Base-by-base conservation (phyloP, 192 early-diverging fungal genomes). In the Entomortierella parvispora region DNA sequence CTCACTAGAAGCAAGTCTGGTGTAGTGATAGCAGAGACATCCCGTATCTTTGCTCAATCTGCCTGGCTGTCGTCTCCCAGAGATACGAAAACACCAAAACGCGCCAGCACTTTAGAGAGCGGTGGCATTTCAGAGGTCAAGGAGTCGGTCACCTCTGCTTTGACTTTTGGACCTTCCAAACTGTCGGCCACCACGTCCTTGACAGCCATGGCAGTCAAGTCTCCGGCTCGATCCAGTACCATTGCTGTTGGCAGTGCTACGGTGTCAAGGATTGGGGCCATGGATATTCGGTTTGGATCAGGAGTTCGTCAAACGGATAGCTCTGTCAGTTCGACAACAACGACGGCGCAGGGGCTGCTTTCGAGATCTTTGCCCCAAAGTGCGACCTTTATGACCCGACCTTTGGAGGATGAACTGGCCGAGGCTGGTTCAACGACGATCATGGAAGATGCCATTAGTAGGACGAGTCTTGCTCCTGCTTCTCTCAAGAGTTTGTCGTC, bases 241-340 rank as follows among this genome's bases (percentile, higher is more conserved):
- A 40, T 40, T 9, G 37, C 37, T 40, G 12, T 40, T 12, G 37
- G 12, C 37, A 40, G 5, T 40, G 12, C 37, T 12, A 40, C 37
- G 12, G 37, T 12, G 7, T 18, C 48, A 0, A 25, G 54, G 15
- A 32, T 48, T 14, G 26, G 54, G 14, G 65, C 66, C 4, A 63
- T 77, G 14, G 74, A 77, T 53, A 77, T 77, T 18, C 53, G 63
- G 59, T 58, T 68, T 34, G 62, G 65, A 25, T 44, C 65, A 8
- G 31, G 48, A 17, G 23, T 45, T 29, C 48, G 49, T 15, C 44
- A 49, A 0, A 9, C 34, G 20, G 32, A 40, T 12, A 12, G 49
- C 14, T 68, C 65, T n/a, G 59, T 58, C 0, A 17, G n/a, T 15
- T 34, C 54, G 18, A 29, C 51, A 9, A 62, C 72, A 20, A 29